Evolutionary conservation across 139 green algal species (phyloP).

Genomic region (Picocystis salinarum): DNA sequence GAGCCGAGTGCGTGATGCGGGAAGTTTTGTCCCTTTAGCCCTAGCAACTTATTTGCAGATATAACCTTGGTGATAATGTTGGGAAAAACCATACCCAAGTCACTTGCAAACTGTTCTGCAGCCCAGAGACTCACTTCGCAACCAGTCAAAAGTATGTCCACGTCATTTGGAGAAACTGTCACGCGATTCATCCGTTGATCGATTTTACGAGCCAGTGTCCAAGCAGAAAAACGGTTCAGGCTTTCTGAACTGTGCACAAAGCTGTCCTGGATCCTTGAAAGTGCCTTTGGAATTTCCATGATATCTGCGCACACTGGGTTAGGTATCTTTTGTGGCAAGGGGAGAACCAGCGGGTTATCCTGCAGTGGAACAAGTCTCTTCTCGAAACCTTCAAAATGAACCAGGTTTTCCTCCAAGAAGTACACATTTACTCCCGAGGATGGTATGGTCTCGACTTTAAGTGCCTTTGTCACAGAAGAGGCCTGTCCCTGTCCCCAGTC

Average conservation of each 20-base stretch:
- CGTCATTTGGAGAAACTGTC: background rate
- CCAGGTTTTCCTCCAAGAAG: too few species aligned
- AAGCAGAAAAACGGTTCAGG: slow-evolving; percentile 9
- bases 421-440: too few species aligned
- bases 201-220: slow-evolving; percentile 5
- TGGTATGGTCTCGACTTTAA: background rate
- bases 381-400: too few species aligned
- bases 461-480: background rate
- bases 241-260: slow-evolving; percentile 1
- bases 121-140: slow-evolving; percentile 15
- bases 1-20: slow-evolving; percentile 4
- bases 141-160: slow-evolving; percentile 14
- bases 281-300: slow-evolving; percentile 3
- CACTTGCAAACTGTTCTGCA: slow-evolving; percentile 16
- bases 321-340: background rate
- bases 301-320: slow-evolving; percentile 9
- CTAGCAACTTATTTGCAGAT: slow-evolving; percentile 18
- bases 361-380: slow-evolving; percentile 2
- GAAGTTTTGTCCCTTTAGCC: slow-evolving; percentile 11
- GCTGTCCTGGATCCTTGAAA: slow-evolving; percentile 5
- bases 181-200: slow-evolving; percentile 7
- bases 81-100: slow-evolving; percentile 17
- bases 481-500: slow-evolving; percentile 5
- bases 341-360: slow-evolving; percentile 9
- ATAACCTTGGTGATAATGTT: slow-evolving; percentile 10